These are phyloP conservation scores for Galerina sulciceps DNA, from an alignment of 768 basidiomycete species.

Conservation along the genomic window DNA sequence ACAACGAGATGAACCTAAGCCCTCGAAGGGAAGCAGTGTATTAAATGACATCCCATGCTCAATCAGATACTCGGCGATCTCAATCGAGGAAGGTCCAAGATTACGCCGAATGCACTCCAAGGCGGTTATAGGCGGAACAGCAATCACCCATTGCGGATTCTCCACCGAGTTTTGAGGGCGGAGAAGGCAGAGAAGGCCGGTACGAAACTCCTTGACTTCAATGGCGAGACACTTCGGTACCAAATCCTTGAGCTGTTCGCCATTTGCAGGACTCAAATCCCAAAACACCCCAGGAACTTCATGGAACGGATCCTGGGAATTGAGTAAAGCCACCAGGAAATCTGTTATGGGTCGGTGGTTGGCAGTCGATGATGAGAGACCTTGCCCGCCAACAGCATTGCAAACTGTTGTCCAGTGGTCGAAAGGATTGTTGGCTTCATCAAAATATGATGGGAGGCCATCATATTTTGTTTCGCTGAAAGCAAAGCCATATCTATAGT, in stretches of 20 bases:
- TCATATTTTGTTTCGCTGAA: too few species aligned
- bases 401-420: not conserved
- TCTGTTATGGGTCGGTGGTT: not conserved
- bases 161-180: constrained; percentile 4
- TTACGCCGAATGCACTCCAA: too few species aligned
- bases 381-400: constrained; percentile 6
- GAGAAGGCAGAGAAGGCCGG: constrained; percentile 1
- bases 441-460: too few species aligned
- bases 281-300: constrained; percentile 13
- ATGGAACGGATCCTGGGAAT: not conserved
- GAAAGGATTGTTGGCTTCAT: too few species aligned
- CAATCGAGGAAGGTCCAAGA: too few species aligned
- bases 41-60: too few species aligned
- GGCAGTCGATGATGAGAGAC: not conserved
- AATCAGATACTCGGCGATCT: too few species aligned
- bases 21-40: too few species aligned
- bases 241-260: not conserved
- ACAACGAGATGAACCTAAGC: too few species aligned
- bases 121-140: too few species aligned
- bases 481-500: too few species aligned
- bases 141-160: constrained; percentile 37
- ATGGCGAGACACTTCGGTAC: not conserved
- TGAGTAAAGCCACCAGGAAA: constrained; percentile 3
- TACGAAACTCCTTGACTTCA: not conserved
- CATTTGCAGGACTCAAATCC: constrained; percentile 8